Conservation (phyloP, 768 basidiomycete genomes). For the Suillus variegatus region DNA sequence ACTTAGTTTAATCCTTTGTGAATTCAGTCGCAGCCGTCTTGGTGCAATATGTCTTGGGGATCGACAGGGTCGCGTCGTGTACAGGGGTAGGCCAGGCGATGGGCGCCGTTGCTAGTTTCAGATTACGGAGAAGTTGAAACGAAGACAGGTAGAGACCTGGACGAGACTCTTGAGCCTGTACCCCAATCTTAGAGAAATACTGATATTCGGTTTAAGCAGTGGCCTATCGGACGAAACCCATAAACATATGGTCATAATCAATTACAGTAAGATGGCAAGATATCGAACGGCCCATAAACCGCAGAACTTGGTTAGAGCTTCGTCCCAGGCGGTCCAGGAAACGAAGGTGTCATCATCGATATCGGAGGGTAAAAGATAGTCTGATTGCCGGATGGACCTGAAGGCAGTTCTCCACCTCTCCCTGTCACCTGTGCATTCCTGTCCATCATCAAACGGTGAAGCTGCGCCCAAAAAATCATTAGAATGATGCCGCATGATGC, state of each 20-base stretch:
- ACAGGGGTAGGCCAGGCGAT: background rate
- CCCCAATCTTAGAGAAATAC: background rate
- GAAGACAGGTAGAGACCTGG: background rate
- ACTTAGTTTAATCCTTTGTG: constrained; percentile 25
- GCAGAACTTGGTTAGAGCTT: constrained; percentile 23
- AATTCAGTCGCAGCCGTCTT: background rate
- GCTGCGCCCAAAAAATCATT: constrained; percentile 33
- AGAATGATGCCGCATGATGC: constrained; percentile 1
- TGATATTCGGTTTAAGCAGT: background rate
- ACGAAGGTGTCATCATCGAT: constrained; percentile 30
- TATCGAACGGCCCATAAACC: background rate
- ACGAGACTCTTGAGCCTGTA: background rate
- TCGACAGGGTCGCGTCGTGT: background rate
- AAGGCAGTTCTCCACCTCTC: constrained; percentile 31
- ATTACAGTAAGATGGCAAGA: background rate
- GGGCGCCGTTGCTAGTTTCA: background rate
- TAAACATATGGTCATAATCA: background rate
- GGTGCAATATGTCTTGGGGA: background rate
- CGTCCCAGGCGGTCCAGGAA: constrained; percentile 31
- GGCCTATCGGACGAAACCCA: background rate
- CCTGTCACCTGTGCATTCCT: constrained; percentile 61
- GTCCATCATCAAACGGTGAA: constrained; percentile 78
- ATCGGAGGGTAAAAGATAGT: constrained; percentile 26
- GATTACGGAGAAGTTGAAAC: background rate
- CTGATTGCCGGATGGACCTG: constrained; percentile 22